Evolutionary conservation across 352 stramenopile genomes (phyloP).

Genomic region (Phytopythium mirpurense): DNA sequence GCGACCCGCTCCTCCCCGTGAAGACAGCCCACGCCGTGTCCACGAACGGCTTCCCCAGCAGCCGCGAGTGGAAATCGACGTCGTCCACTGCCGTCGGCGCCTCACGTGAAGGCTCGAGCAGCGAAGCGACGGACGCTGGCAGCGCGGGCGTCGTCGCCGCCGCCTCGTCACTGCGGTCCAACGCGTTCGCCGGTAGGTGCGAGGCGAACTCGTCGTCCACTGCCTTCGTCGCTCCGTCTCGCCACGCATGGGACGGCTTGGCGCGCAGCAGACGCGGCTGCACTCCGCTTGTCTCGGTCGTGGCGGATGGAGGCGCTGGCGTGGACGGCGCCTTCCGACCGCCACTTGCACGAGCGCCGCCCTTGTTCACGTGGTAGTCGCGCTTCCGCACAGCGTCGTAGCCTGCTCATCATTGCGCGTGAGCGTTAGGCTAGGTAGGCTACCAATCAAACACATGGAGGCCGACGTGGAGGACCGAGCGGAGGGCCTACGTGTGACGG

Average conservation of each 20-base stretch:
- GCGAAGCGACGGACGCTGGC: background rate
- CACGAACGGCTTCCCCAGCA: slow-evolving; percentile 61
- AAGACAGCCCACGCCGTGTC: slow-evolving; percentile 52
- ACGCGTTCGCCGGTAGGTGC: slow-evolving; percentile 7
- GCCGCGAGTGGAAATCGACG: slow-evolving; percentile 48
- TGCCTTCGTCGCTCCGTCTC: slow-evolving; percentile 32
- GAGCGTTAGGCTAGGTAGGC: too few relatives aligned
- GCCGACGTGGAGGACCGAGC: background rate
- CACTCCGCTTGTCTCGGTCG: background rate
- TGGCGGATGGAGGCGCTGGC: background rate
- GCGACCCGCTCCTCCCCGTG: slow-evolving; percentile 19
- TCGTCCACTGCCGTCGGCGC: slow-evolving; percentile 28
- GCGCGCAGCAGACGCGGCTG: slow-evolving; percentile 14
- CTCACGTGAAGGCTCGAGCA: background rate
- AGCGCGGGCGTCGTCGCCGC: background rate
- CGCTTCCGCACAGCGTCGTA: slow-evolving; percentile 36
- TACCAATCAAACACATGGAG: background rate
- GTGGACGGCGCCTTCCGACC: slow-evolving; percentile 1
- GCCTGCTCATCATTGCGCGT: slow-evolving; percentile 20
- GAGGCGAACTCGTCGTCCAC: slow-evolving; percentile 14
- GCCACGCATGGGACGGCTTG: slow-evolving; percentile 68
- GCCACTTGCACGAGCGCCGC: background rate
- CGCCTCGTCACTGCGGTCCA: background rate
- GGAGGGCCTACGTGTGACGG: slow-evolving; percentile 36
- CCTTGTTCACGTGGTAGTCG: slow-evolving; percentile 65